Conservation (phyloP, 2,329 filamentous ascomycete genomes). For the Monosporascus ibericus region DNA sequence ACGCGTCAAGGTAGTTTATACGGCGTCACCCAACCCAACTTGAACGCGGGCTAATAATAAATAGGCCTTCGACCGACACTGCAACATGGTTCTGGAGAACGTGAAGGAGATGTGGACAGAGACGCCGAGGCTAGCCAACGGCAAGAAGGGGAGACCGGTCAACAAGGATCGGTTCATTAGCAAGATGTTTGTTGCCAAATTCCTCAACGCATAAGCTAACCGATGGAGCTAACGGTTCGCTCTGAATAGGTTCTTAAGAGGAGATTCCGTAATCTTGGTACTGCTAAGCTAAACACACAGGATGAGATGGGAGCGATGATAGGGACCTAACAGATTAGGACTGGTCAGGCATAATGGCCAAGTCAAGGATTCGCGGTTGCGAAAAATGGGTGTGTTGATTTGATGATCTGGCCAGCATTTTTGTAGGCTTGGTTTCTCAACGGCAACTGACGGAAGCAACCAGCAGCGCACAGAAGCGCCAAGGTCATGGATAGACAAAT, state of each 20-base stretch:
- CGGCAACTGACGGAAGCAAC: neutral
- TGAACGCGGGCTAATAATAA: too few species aligned
- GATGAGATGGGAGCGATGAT: neutral
- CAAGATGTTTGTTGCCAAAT: constrained; percentile 67
- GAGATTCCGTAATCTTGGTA: constrained; percentile 83
- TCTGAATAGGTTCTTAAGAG: constrained; percentile 66
- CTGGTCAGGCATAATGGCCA: neutral
- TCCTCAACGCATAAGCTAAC: neutral
- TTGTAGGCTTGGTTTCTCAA: neutral
- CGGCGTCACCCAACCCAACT: too few species aligned
- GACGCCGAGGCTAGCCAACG: constrained; percentile 72
- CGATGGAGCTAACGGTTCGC: constrained; percentile 1
- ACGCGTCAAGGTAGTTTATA: constrained; percentile 62
- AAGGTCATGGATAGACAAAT: neutral
- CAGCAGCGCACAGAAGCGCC: neutral
- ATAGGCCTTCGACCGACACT: constrained; percentile 86
- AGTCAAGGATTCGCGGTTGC: neutral
- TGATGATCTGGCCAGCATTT: neutral
- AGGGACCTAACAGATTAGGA: neutral
- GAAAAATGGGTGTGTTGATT: neutral
- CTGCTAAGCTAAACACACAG: constrained; percentile 59
- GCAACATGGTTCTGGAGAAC: constrained; percentile 98
- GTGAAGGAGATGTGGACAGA: constrained; percentile 99
- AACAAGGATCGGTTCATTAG: constrained; percentile 99
- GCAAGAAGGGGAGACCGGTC: constrained; percentile 82